Percentiles rank a stretch among this genome's conserved stretches.
Conservation (phyloP, 805 yeast genomes). For the Teunomyces stri region DNA sequence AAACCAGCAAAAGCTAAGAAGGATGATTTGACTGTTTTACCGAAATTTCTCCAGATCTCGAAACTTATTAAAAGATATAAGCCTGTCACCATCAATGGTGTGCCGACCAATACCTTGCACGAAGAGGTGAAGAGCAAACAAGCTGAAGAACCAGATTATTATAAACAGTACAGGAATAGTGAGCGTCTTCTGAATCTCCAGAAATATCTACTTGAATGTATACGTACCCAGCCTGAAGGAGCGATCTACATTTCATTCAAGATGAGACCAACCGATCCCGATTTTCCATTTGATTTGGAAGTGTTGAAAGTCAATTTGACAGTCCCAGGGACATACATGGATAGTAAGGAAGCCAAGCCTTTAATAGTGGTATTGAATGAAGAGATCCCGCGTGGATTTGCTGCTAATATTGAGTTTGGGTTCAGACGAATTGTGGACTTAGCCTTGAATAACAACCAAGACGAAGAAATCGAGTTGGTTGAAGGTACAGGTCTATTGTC, state of each 20-base stretch:
- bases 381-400: constrained; percentile 68
- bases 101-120: constrained; percentile 10
- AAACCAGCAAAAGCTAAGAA: neutral
- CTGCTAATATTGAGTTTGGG: constrained; percentile 66
- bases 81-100: constrained; percentile 40
- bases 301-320: constrained; percentile 50
- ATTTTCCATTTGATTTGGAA: constrained; percentile 65
- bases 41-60: constrained; percentile 20
- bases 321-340: constrained; percentile 58
- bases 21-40: neutral
- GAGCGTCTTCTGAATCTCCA: constrained; percentile 20
- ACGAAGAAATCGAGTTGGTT: constrained; percentile 30
- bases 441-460: constrained; percentile 19
- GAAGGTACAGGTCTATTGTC: constrained; percentile 53
- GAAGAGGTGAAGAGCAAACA: constrained; percentile 8
- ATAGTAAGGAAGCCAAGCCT: constrained; percentile 38
- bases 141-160: constrained; percentile 4
- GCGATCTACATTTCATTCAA: constrained; percentile 43
- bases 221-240: constrained; percentile 17
- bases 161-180: constrained; percentile 6
- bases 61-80: constrained; percentile 28
- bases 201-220: constrained; percentile 30
- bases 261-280: constrained; percentile 64
- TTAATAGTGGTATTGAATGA: constrained; percentile 56
- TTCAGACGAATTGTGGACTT: constrained; percentile 44